Base-by-base conservation (phyloP, 768 basidiomycete species). In the Gymnopilus junonius region DNA sequence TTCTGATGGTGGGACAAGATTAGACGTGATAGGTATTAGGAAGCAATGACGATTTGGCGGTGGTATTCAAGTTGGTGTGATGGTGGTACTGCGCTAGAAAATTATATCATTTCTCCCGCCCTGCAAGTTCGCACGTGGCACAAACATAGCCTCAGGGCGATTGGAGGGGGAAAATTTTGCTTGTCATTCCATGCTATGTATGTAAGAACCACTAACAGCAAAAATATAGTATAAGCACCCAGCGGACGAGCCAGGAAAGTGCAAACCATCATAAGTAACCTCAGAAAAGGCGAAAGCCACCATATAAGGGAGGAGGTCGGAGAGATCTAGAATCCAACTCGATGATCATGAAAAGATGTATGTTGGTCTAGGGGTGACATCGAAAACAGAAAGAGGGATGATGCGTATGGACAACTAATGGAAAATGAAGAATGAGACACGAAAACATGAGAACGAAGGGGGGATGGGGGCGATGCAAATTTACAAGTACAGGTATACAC, bases 401-500 rank as follows among this genome's bases (percentile, higher is more conserved):
- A 59, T 54, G 50, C 32, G 60, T 51, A 51, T 55, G 37, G 50
- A 43, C 15, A 35, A 32, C 25, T 20, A 8, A 10, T 14, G 40
- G 25, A 27, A n/a, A 31, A 40, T 45, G 60, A 55, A 45, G 43
- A 54, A 42, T 45, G 40, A 29, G 14, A 55, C 35, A 64, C 31
- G 35, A 56, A 29, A 45, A 48, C 46, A 60, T n/a, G n/a, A n/a
- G n/a, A n/a, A n/a, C n/a, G 65, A 64, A 61, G 21, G 51, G 59
- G 37, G 45, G 25, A 34, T 31, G 58, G 27, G 40, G 40, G 31
- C 6, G 59, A 61, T 64, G 62, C 62, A 58, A 58, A 61, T 61
- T 50, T 69, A 69, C 48, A 61, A 62, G 61, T 69, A 66, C 59
- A 62, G 17, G 66, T 59, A 65, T 56, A 57, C 46, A 59, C 53